phyloP scores from a whole-genome alignment of 2,329 filamentous ascomycete species.

The Pyrenophora teres region DNA sequence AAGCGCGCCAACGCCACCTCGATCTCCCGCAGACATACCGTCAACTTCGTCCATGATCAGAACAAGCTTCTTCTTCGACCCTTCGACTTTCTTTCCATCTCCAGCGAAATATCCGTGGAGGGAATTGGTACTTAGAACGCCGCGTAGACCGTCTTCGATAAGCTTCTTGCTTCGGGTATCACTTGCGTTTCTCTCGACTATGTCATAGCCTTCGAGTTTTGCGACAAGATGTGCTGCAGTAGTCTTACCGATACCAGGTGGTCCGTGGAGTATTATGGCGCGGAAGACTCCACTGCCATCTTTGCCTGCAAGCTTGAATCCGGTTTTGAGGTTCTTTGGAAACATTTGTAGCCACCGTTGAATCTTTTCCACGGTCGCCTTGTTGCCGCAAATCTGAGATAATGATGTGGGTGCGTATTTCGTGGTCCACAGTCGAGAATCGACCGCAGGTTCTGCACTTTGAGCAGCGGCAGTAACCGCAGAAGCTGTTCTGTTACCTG shows the following conservation, averaged over 20 bases:
- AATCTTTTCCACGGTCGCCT: conserved; percentile 84
- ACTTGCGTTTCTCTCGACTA: conserved; percentile 94
- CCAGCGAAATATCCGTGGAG: conserved; percentile 87
- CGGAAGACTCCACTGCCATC: conserved; percentile 84
- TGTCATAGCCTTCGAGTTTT: conserved; percentile 88
- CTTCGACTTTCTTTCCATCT: conserved; percentile 79
- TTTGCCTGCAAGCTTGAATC: conserved; percentile 80
- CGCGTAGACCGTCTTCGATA: conserved; percentile 84
- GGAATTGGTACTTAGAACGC: conserved; percentile 92
- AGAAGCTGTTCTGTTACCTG: conserved; percentile 46
- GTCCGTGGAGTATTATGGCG: conserved; percentile 93
- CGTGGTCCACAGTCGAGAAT: conserved; percentile 74
- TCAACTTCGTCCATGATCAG: conserved; percentile 99
- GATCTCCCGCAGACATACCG: conserved; percentile 96
- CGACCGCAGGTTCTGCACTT: conserved; percentile 29
- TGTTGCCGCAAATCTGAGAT: conserved; percentile 94
- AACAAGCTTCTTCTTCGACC: conserved; percentile 87
- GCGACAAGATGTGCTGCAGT: conserved; percentile 94
- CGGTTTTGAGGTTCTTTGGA: conserved; percentile 74
- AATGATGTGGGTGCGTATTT: conserved; percentile 90
- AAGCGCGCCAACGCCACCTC: conserved; percentile 91
- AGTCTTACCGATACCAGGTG: conserved; percentile 96
- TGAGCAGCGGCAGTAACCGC: conserved; percentile 28
- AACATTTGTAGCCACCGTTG: conserved; percentile 86
- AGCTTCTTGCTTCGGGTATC: conserved; percentile 95